These are phyloP conservation scores for Camellia sinensis DNA, from an alignment of 148 eudicot genomes.

Conservation along the genomic window DNA sequence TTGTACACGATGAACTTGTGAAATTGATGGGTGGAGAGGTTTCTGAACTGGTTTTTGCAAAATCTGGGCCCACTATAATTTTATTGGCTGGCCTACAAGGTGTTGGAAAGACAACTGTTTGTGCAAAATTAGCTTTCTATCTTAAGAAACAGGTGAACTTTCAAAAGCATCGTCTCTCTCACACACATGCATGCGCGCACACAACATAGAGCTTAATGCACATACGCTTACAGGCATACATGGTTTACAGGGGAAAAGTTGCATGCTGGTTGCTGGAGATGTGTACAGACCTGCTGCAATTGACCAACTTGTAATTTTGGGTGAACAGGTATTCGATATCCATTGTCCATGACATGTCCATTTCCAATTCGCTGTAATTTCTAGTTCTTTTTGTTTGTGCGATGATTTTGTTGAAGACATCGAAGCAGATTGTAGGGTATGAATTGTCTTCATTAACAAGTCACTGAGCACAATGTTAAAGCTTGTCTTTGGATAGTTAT, in stretches of 20 bases:
- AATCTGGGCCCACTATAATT: constrained; percentile 84
- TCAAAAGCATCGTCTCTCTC: constrained; percentile 11
- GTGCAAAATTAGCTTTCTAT: constrained; percentile 88
- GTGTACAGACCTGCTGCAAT: constrained; percentile 99
- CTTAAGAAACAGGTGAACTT: constrained; percentile 81
- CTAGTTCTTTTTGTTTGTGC: not conserved
- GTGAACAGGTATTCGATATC: constrained; percentile 60
- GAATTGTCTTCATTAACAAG: constrained; percentile 3
- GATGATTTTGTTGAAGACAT: not conserved
- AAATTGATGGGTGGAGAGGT: constrained; percentile 96
- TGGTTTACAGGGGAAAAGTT: constrained; percentile 75
- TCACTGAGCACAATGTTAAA: not conserved
- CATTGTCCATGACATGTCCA: not conserved
- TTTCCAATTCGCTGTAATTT: not conserved
- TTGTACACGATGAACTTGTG: constrained; percentile 85
- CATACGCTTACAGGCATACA: not conserved
- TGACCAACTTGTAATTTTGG: constrained; percentile 87
- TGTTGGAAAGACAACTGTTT: constrained; percentile 97
- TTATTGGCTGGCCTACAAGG: constrained; percentile 96
- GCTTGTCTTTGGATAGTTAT: not conserved
- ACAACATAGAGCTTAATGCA: not conserved
- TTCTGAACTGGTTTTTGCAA: constrained; percentile 80
- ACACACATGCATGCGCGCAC: not conserved
- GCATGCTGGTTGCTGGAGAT: constrained; percentile 99
- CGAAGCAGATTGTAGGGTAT: not conserved